These are phyloP conservation scores for Penicillium frequentans DNA, from an alignment of 2,329 filamentous ascomycete genomes.

Conservation along the genomic window DNA sequence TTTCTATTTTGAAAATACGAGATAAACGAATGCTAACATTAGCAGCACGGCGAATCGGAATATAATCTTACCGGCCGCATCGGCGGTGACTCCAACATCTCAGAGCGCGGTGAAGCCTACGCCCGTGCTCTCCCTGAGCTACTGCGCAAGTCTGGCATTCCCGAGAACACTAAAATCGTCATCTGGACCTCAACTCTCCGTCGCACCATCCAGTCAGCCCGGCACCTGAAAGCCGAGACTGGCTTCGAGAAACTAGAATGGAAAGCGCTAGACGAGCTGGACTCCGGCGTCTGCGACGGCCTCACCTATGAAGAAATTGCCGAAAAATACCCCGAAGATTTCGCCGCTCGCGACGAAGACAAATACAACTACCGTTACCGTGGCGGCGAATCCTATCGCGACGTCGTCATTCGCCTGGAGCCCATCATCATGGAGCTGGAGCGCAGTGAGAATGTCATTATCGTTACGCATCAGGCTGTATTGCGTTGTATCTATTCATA, in stretches of 20 bases:
- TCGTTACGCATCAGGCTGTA: slow-evolving; percentile 96
- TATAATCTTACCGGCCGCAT: slow-evolving; percentile 91
- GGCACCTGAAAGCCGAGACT: slow-evolving; percentile 69
- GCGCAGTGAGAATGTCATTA: slow-evolving; percentile 92
- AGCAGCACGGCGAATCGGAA: slow-evolving; percentile 86
- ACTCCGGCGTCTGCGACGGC: slow-evolving; percentile 93
- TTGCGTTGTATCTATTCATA: slow-evolving; percentile 97
- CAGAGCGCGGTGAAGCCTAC: slow-evolving; percentile 82
- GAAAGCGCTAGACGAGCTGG: slow-evolving; percentile 97
- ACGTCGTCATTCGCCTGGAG: slow-evolving; percentile 95
- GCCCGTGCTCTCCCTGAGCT: slow-evolving; percentile 80
- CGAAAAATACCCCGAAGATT: slow-evolving; percentile 87
- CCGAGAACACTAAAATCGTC: slow-evolving; percentile 62
- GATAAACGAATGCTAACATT: slow-evolving; percentile 15
- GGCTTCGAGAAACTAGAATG: slow-evolving; percentile 91
- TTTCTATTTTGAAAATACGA: slow-evolving; percentile 19
- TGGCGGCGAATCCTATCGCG: slow-evolving; percentile 91
- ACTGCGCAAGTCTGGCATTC: slow-evolving; percentile 80
- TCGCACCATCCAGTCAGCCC: slow-evolving; percentile 88
- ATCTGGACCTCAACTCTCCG: slow-evolving; percentile 75
- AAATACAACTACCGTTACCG: slow-evolving; percentile 99
- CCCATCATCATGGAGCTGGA: slow-evolving; percentile 99
- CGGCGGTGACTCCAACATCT: slow-evolving; percentile 86
- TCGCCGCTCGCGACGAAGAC: slow-evolving; percentile 91
- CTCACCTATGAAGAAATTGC: slow-evolving; percentile 96